Evolutionary conservation across 2,329 filamentous ascomycete genomes (phyloP).

Genomic region (Colletotrichum sp.): DNA sequence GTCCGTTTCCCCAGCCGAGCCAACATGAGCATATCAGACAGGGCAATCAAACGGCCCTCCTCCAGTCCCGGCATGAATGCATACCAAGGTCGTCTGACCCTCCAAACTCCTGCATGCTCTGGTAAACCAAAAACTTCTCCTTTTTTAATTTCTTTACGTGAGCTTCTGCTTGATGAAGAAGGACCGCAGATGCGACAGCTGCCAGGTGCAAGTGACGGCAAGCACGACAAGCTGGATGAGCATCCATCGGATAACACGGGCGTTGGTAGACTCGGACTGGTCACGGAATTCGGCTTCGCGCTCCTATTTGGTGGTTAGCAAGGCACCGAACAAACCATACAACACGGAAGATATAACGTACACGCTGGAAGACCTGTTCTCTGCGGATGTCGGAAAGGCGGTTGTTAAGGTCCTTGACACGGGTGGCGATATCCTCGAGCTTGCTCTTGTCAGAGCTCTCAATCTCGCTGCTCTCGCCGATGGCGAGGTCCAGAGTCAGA

Average conservation of each 20-base stretch:
- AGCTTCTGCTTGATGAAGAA: constrained; percentile 99
- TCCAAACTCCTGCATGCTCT: neutral
- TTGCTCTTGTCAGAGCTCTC: constrained; percentile 94
- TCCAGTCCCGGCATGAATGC: neutral
- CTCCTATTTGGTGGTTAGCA: constrained; percentile 63
- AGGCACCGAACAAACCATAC: neutral
- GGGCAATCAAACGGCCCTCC: neutral
- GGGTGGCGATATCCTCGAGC: constrained; percentile 85
- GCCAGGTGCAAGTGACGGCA: constrained; percentile 91
- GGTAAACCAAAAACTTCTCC: neutral
- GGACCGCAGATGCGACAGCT: constrained; percentile 89
- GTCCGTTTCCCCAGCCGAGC: neutral
- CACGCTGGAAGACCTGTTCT: constrained; percentile 96
- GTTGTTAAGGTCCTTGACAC: constrained; percentile 87
- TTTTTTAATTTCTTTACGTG: constrained; percentile 61
- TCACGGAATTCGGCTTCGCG: constrained; percentile 98
- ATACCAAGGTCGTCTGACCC: neutral
- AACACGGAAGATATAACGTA: constrained; percentile 40
- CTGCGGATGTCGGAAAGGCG: constrained; percentile 86
- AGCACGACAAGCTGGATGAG: constrained; percentile 87
- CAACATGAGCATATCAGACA: neutral
- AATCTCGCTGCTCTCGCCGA: constrained; percentile 93
- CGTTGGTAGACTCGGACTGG: constrained; percentile 93
- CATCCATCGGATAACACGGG: constrained; percentile 92
- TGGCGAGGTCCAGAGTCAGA: constrained; percentile 86